phyloP scores from a whole-genome alignment of 208 protist species.

The Trichomonas tenax region DNA sequence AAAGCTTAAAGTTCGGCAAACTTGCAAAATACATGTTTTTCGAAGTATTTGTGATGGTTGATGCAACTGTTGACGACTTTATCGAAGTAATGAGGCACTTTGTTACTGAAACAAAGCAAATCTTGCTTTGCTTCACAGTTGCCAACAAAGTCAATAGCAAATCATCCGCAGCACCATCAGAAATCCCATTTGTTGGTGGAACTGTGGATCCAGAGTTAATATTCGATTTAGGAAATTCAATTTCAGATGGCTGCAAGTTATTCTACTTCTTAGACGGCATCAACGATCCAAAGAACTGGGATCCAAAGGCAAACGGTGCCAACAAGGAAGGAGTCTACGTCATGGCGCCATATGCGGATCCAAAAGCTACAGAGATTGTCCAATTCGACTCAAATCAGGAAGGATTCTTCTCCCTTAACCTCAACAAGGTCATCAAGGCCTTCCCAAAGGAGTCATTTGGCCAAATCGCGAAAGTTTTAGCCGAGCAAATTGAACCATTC shows the following conservation, averaged over 20 bases:
- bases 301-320: not conserved
- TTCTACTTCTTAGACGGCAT: not conserved
- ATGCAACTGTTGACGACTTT: not conserved
- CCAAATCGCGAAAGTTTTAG: not conserved
- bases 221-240: not conserved
- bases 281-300: not conserved
- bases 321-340: not conserved
- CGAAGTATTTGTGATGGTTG: not conserved
- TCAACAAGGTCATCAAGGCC: not conserved
- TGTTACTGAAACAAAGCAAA: not conserved
- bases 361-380: not conserved
- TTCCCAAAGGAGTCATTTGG: not conserved
- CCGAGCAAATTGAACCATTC: not conserved
- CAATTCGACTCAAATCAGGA: slow-evolving; percentile 2
- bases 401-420: not conserved
- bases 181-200: not conserved
- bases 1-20: not conserved
- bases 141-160: not conserved
- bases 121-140: not conserved
- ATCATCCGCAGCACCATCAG: not conserved
- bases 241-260: not conserved
- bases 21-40: not conserved
- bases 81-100: not conserved
- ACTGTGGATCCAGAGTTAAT: not conserved
- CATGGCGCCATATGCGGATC: not conserved